Base-by-base conservation (phyloP, 495 filamentous ascomycete species). In the Corynascus novoguineensis region DNA sequence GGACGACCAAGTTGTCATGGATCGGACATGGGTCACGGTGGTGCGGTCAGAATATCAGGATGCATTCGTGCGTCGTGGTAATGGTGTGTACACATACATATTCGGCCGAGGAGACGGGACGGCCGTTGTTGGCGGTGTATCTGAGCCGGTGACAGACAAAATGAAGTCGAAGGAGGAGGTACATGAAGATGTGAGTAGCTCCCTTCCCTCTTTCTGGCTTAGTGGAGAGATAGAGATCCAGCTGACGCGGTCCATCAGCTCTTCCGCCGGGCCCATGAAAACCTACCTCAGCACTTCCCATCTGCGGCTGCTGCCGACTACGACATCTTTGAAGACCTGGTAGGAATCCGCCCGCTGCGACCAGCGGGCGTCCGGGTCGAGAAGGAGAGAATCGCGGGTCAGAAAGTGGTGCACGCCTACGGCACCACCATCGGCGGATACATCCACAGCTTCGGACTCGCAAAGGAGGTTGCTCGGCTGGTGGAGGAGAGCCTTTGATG, bases 41-140 rank as follows among this genome's bases (percentile, higher is more conserved):
- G 53, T 63, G 8, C 50, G 50, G 31, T 53, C 57, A 9, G 41
- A 34, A 10, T 63, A 29, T 46, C 29, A 57, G n/a, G 50, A 21
- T 4, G 47, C 21, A 17, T 54, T 54, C 22, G 57, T 63, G 7
- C 31, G 45, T 7, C 31, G 61, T 10, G 53, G 42, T 0, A n/a
- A 1, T 1, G 44, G 49, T 0, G 17, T 35, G 21, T 63, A 63
- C 17, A 57, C 53, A 27, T 63, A 63, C 21, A n/a, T 57, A 11
- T 63, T 63, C 52, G 57, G 57, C 2, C 22, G 61, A 2, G 53
- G 54, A 0, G 54, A 63, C 32, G 61, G 61, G 24, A 63, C 61
- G 1, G 53, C 48, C 2, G 61, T 58, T 2, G 15, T 63, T 14
- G 61, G 61, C 0, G 61, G 61, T 3, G 51, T 63, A 4, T 63